phyloP scores from a whole-genome alignment of 2,329 filamentous ascomycete species.

The Plectosphaerella sp. region DNA sequence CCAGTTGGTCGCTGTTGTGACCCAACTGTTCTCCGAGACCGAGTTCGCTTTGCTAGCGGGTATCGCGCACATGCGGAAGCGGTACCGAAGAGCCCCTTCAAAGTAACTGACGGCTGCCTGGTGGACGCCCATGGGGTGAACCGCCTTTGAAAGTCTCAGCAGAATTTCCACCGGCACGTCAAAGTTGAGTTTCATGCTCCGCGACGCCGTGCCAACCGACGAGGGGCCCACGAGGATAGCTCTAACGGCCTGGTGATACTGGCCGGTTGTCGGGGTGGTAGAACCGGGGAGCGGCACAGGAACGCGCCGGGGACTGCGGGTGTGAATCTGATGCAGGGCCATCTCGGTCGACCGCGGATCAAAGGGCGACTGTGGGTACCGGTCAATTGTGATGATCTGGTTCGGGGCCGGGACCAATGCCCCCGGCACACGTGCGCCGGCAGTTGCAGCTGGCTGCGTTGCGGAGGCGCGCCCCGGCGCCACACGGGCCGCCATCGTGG shows the following conservation, averaged over 20 bases:
- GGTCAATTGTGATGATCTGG: conserved; percentile 16
- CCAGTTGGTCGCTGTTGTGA: conserved; percentile 62
- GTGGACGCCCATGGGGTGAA: conserved; percentile 18
- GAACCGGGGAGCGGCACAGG: conserved; percentile 13
- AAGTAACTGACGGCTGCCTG: conserved; percentile 33
- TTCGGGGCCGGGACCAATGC: conserved; percentile 15
- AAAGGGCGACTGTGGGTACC: conserved; percentile 36
- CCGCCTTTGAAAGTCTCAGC: conserved; percentile 26
- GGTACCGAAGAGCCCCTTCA: conserved; percentile 56
- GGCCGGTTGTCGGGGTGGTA: conserved; percentile 14
- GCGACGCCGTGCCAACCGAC: conserved; percentile 24
- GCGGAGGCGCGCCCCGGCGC: too few species aligned
- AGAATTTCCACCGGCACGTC: conserved; percentile 28
- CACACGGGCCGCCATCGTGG: too few species aligned
- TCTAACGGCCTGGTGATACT: conserved; percentile 55
- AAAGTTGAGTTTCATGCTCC: conserved; percentile 42
- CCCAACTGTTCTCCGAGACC: conserved; percentile 52
- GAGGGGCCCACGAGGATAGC: conserved; percentile 45
- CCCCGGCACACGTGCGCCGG: conserved; percentile 3
- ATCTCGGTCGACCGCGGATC: conserved; percentile 35
- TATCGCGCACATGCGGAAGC: conserved; percentile 59
- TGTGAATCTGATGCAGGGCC: conserved; percentile 40
- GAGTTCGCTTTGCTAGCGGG: conserved; percentile 13
- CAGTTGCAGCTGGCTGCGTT: conserved; percentile 12
- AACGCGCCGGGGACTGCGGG: conserved; percentile 44